Percentiles rank a stretch among this genome's conserved stretches.
Conservation (phyloP, 176 grass and related monocot genomes). For the Poa pratensis region DNA sequence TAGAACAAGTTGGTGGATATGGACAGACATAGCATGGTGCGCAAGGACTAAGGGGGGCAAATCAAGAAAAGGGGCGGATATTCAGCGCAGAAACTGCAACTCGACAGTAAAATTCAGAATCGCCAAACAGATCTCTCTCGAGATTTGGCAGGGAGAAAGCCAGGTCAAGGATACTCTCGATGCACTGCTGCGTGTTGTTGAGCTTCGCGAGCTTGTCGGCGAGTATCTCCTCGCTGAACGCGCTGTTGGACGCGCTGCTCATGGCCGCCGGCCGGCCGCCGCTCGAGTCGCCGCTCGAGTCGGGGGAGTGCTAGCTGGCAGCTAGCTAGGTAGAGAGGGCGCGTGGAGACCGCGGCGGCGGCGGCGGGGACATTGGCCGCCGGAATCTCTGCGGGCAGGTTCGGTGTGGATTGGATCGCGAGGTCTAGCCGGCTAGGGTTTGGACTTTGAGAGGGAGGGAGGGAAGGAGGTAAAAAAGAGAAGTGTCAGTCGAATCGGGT, state of each 20-base stretch:
- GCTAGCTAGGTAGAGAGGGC: constrained; percentile 20
- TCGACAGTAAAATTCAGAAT: constrained; percentile 1
- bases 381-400: constrained; percentile 29
- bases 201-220: constrained; percentile 93
- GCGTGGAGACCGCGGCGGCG: constrained; percentile 35
- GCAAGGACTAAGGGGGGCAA: neutral
- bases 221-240: constrained; percentile 89
- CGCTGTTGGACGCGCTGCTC: constrained; percentile 56
- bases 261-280: constrained; percentile 55
- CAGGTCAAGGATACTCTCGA: constrained; percentile 90
- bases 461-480: constrained; percentile 16
- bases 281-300: constrained; percentile 37
- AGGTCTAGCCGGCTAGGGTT: constrained; percentile 58
- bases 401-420: constrained; percentile 27
- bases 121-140: constrained; percentile 27
- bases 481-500: constrained; percentile 37
- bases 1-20: constrained; percentile 22
- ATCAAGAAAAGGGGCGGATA: constrained; percentile 3
- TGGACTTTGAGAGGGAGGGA: constrained; percentile 34
- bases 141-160: constrained; percentile 23
- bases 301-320: neutral
- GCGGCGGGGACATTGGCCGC: constrained; percentile 50
- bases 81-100: constrained; percentile 26
- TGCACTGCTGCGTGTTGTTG: constrained; percentile 99
- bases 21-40: neutral